A percentile compares a stretch with the other conserved stretches of the same genome.
Conservation (phyloP, 768 basidiomycete genomes). For the Amanita pallidorosea region DNA sequence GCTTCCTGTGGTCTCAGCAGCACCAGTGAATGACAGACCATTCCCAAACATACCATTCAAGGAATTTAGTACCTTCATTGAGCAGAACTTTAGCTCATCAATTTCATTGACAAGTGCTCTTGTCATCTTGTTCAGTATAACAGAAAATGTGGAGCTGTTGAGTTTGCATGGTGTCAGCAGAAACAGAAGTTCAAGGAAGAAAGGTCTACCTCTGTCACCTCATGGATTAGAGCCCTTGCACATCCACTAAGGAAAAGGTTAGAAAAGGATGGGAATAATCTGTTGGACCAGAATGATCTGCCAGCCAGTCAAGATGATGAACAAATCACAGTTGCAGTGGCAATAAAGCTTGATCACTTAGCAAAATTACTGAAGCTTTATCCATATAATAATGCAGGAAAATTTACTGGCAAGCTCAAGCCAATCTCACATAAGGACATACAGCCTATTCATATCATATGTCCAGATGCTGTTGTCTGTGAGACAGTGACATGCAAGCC, state of each 20-base stretch:
- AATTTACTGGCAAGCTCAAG: neutral
- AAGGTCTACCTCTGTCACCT: neutral
- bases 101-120: conserved; percentile 10
- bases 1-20: neutral
- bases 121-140: conserved; percentile 10
- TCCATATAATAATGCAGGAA: neutral
- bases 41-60: conserved; percentile 11
- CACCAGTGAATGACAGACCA: neutral
- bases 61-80: conserved; percentile 9
- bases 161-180: conserved; percentile 10
- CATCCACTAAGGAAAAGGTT: neutral
- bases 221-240: neutral
- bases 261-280: neutral
- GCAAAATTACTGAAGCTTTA: no score
- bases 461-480: conserved; percentile 1
- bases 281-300: neutral
- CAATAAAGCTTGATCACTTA: neutral
- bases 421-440: neutral
- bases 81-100: conserved; percentile 7
- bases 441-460: neutral
- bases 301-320: neutral
- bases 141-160: conserved; percentile 11
- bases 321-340: neutral
- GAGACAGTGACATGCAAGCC: neutral
- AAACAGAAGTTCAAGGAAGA: neutral